Evolutionary conservation across 1,284 basidiomycete species (phyloP), one percentile per base, ranked within the genome.

Genomic region (Ustilago nuda): DNA sequence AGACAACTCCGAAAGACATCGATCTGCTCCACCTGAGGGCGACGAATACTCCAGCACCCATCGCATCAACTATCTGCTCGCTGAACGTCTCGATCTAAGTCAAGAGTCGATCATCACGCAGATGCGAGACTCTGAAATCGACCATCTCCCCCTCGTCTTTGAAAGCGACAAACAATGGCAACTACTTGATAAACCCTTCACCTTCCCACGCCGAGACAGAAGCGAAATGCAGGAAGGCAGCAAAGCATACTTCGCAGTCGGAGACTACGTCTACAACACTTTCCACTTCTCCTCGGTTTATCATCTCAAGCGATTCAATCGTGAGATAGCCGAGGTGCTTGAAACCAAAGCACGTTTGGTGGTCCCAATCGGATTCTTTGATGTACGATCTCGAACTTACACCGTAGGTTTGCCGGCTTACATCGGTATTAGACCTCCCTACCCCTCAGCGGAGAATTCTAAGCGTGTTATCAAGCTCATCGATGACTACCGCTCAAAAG

Each of bases 261-360:
- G 55, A 9, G 53, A 67, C 5, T 72, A 64, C 43, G 19, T 67
- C 17, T 72, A 72, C 61, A 63, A 63, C 54, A 57, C 57, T 19
- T 72, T 67, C 65, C 39, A 33, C 33, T 48, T 72, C 11, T 39
- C 60, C 23, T 33, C 65, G 1, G 8, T 6, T 5, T 19, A 12
- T 7, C 70, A 63, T 32, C 37, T 67, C 12, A 53, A 67, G 36
- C 52, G 57, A 4, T 62, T 67, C 56, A 39, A 64, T 35, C n/a
- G 1, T 3, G 56, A 66, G 5, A 8, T 72, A 23, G 59, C 52
- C 33, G 15, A 15, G 11, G 15, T 7, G 6, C 23, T 67, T 13
- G 53, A 60, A 23, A 15, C 5, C 6, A 12, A 13, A 32, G 30
- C 17, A 3, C 36, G 27, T 9, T 4, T 9, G 3, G 35, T 66